Percentiles rank a stretch among this genome's conserved stretches.
Evolutionary conservation across 1,284 basidiomycete genomes (phyloP).

Genomic region (Omphalotus olearius): DNA sequence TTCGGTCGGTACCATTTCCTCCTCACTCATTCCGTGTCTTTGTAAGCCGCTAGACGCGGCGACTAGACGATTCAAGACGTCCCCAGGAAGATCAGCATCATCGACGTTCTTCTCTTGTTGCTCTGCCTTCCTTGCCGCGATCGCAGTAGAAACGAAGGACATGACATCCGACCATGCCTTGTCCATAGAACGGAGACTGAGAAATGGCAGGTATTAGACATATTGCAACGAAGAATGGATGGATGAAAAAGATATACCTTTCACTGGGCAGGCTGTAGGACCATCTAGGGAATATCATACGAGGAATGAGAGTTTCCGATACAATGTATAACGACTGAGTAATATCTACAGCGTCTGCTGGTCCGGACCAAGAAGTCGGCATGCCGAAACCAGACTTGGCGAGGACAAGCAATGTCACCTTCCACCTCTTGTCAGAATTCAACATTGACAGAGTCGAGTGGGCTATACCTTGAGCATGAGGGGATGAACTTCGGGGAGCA

Average conservation of each 20-base stretch:
- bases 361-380: constrained; percentile 20
- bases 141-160: neutral
- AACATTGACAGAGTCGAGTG: neutral
- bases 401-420: constrained; percentile 23
- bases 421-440: neutral
- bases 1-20: neutral
- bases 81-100: neutral
- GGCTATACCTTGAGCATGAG: constrained; percentile 4
- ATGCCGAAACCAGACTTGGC: constrained; percentile 26
- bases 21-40: neutral
- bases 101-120: neutral
- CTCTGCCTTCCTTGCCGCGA: neutral
- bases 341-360: constrained; percentile 12
- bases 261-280: constrained; percentile 22
- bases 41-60: neutral
- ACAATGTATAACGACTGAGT: constrained; percentile 17
- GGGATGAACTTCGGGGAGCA: constrained; percentile 17
- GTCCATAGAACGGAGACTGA: constrained; percentile 1
- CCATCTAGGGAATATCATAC: constrained; percentile 25
- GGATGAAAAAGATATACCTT: constrained; percentile 11
- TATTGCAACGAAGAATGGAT: neutral
- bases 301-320: constrained; percentile 19
- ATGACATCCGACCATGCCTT: neutral
- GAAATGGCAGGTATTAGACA: neutral
- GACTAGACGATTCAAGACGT: neutral